phyloP scores from a whole-genome alignment of 2,329 filamentous ascomycete genomes.

The Xylariaceae sp. region DNA sequence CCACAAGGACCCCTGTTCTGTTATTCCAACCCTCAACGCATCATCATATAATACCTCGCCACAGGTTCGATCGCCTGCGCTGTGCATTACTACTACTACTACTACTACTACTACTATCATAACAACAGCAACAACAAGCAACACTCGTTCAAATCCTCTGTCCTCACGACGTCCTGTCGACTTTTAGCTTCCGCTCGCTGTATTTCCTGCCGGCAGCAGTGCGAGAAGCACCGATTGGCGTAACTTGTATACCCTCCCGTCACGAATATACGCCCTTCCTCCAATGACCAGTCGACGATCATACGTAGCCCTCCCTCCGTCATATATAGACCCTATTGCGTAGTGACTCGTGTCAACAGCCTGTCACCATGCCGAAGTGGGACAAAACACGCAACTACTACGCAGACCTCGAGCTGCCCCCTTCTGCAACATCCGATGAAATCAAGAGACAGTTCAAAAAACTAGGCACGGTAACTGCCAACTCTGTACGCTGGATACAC shows the following conservation, averaged over 20 bases:
- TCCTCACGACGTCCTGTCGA: not conserved
- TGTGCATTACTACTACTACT: not conserved
- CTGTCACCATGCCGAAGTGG: constrained; percentile 67
- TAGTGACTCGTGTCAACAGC: constrained; percentile 14
- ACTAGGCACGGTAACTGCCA: constrained; percentile 61
- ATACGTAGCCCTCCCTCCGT: constrained; percentile 1
- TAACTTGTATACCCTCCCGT: not conserved
- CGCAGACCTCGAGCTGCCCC: constrained; percentile 76
- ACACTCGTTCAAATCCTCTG: not conserved
- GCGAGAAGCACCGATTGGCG: not conserved
- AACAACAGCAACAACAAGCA: too few relatives aligned
- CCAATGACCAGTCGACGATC: constrained; percentile 22
- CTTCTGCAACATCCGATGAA: constrained; percentile 71
- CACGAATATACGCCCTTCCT: constrained; percentile 2
- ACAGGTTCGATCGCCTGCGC: too few relatives aligned
- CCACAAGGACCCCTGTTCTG: not conserved
- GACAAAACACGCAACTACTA: constrained; percentile 81
- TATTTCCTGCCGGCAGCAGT: not conserved
- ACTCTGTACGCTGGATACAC: not conserved
- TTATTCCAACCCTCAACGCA: too few relatives aligned
- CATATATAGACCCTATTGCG: constrained; percentile 10
- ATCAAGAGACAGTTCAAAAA: constrained; percentile 88
- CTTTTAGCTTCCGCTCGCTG: not conserved
- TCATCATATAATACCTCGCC: too few relatives aligned
- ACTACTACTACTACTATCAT: not conserved